phyloP scores from a whole-genome alignment of 805 yeast genomes.

The Candida succiphila region DNA sequence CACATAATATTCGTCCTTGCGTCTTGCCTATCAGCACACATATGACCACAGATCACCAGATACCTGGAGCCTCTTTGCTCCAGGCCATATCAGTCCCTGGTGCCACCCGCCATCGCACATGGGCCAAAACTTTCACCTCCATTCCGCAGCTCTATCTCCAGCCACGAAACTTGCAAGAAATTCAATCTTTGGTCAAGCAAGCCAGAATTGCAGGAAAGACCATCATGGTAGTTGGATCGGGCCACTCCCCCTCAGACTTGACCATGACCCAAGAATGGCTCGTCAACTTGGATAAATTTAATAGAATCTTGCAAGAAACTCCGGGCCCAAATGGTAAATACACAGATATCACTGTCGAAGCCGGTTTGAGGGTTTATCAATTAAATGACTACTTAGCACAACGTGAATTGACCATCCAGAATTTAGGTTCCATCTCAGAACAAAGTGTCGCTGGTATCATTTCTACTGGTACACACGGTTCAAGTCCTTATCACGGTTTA shows the following conservation, averaged over 20 bases:
- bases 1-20: too few species aligned
- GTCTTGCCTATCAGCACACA: too few species aligned
- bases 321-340: slow-evolving; percentile 41
- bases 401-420: slow-evolving; percentile 74
- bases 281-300: slow-evolving; percentile 71
- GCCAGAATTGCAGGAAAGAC: slow-evolving; percentile 57
- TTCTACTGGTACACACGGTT: slow-evolving; percentile 95
- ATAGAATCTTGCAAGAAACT: slow-evolving; percentile 34
- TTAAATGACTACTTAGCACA: slow-evolving; percentile 56
- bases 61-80: too few species aligned
- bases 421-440: slow-evolving; percentile 86
- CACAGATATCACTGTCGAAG: slow-evolving; percentile 91
- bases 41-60: too few species aligned
- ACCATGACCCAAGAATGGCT: slow-evolving; percentile 87
- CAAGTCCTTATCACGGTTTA: slow-evolving; percentile 86
- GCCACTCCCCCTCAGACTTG: slow-evolving; percentile 89
- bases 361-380: slow-evolving; percentile 75
- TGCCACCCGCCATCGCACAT: slow-evolving; percentile 64
- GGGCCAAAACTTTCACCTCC: slow-evolving; percentile 88
- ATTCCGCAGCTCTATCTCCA: slow-evolving; percentile 72
- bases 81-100: too few species aligned
- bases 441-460: slow-evolving; percentile 94
- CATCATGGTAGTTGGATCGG: slow-evolving; percentile 80
- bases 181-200: slow-evolving; percentile 50
- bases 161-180: slow-evolving; percentile 63